phyloP scores from a whole-genome alignment of 441 rosid genomes.

The Melastoma candidum region DNA sequence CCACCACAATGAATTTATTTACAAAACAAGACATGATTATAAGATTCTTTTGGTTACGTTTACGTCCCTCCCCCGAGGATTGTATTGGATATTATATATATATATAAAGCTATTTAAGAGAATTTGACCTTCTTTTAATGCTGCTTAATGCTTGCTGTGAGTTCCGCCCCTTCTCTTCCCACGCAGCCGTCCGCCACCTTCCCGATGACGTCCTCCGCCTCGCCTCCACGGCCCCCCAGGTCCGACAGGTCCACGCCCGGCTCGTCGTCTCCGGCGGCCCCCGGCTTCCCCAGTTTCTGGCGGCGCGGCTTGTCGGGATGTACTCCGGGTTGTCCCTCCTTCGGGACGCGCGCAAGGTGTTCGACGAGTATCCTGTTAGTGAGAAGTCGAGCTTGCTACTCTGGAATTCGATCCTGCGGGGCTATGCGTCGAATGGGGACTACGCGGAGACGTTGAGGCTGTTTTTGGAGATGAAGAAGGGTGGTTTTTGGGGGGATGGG shows the following conservation, averaged over 20 bases:
- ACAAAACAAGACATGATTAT: too few species aligned
- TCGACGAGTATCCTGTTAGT: conserved; percentile 27
- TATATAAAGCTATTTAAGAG: too few species aligned
- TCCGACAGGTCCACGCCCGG: conserved; percentile 36
- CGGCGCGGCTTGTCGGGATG: conserved; percentile 33
- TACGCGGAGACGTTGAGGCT: conserved; percentile 30
- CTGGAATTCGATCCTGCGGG: conserved; percentile 53
- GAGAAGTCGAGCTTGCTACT: conserved; percentile 29
- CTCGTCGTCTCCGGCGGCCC: conserved; percentile 22
- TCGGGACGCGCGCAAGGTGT: conserved; percentile 34
- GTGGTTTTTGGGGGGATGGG: conserved; percentile 43
- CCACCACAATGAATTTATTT: too few species aligned
- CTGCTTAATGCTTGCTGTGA: too few species aligned
- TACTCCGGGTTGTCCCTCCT: conserved; percentile 41
- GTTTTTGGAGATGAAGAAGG: conserved; percentile 37
- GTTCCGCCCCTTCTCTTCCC: too few species aligned
- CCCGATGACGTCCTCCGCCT: conserved; percentile 31
- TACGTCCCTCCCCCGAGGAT: too few species aligned
- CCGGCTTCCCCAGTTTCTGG: conserved; percentile 34
- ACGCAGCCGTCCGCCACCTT: conserved; percentile 11
- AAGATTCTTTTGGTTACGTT: too few species aligned
- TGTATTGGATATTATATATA: too few species aligned
- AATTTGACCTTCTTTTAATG: too few species aligned
- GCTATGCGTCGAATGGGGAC: neutral
- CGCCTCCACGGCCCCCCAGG: conserved; percentile 26